Conservation (phyloP, 2,329 filamentous ascomycete genomes). For the Fusarium floridanum region DNA sequence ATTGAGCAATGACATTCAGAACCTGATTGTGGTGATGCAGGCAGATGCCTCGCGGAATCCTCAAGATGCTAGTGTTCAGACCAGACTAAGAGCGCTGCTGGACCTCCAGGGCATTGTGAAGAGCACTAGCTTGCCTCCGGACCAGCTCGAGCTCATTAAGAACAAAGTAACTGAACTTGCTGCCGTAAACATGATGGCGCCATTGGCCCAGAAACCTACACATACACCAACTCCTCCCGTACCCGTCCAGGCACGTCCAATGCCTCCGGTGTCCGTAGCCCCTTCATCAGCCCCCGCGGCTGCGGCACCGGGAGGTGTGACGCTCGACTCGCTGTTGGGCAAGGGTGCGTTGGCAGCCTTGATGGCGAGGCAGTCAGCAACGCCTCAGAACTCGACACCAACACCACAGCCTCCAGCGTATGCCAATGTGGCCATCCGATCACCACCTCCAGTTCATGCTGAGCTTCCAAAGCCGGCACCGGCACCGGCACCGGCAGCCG, state of each 20-base stretch:
- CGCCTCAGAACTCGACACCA: constrained; percentile 62
- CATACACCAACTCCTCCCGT: constrained; percentile 54
- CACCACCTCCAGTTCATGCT: constrained; percentile 61
- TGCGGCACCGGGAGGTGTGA: constrained; percentile 54
- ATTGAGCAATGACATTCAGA: constrained; percentile 86
- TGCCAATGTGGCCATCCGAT: constrained; percentile 58
- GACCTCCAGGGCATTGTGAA: constrained; percentile 83
- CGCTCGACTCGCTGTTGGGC: constrained; percentile 71
- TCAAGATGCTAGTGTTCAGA: constrained; percentile 80
- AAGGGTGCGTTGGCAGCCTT: constrained; percentile 71
- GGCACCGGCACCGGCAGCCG: constrained; percentile 48
- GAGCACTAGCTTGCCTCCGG: constrained; percentile 80
- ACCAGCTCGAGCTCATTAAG: constrained; percentile 87
- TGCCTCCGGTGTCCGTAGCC: constrained; percentile 53
- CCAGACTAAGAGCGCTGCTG: constrained; percentile 85
- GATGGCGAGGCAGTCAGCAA: constrained; percentile 66
- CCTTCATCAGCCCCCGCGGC: constrained; percentile 50
- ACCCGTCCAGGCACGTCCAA: constrained; percentile 48
- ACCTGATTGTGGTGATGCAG: constrained; percentile 79
- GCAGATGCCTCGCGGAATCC: constrained; percentile 81
- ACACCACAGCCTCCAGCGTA: constrained; percentile 54
- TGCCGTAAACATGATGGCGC: constrained; percentile 70
- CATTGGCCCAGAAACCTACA: constrained; percentile 58
- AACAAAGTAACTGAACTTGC: constrained; percentile 84
- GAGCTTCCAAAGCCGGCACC: constrained; percentile 51